These are phyloP conservation scores for Spizellomyces punctatus DNA, from an alignment of 192 early-diverging fungal genomes.

Conservation along the genomic window DNA sequence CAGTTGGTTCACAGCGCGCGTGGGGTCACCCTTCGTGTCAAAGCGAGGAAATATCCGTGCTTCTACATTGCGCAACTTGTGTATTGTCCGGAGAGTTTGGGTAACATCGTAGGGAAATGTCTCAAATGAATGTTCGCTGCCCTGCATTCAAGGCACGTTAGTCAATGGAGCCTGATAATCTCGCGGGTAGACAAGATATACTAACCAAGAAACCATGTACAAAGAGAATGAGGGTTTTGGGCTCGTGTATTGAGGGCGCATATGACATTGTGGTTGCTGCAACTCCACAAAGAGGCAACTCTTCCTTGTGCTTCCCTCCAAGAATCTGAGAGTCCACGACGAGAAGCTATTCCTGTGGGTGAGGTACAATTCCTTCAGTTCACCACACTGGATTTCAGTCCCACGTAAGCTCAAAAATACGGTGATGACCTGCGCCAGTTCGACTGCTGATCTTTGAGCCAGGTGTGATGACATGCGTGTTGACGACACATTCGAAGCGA, in stretches of 20 bases:
- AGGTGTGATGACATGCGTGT: no score
- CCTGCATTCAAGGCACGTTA: neutral
- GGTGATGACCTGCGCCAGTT: no score
- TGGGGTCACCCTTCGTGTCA: constrained; percentile 41
- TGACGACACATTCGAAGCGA: no score
- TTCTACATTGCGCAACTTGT: constrained; percentile 29
- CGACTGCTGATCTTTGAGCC: no score
- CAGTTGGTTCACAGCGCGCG: constrained; percentile 40
- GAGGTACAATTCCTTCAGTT: no score
- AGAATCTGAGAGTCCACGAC: no score
- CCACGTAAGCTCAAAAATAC: no score
- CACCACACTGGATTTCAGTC: no score
- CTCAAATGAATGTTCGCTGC: constrained; percentile 45
- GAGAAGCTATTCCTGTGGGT: no score
- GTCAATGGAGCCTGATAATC: neutral
- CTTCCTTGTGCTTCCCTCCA: no score
- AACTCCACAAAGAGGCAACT: no score
- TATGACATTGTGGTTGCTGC: no score
- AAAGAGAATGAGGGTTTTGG: constrained; percentile 49
- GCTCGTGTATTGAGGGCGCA: neutral
- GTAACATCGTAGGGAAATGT: constrained; percentile 47
- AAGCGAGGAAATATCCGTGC: constrained; percentile 43
- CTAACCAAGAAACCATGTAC: constrained; percentile 55
- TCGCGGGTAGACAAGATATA: neutral
- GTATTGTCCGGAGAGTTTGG: constrained; percentile 7